Base-by-base conservation (phyloP, 306 rosid genomes). In the Dalbergia cultrata region DNA sequence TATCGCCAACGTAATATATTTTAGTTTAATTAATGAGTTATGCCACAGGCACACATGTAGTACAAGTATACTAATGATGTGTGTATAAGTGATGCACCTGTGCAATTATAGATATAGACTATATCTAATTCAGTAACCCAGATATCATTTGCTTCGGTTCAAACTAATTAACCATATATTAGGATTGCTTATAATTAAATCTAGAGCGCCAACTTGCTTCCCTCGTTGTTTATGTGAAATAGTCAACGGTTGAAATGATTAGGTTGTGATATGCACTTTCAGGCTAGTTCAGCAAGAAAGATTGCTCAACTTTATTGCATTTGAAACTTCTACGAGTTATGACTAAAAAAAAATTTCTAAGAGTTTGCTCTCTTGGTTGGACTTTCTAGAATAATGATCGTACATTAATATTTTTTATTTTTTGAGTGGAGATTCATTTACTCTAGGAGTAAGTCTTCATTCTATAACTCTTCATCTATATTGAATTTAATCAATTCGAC, bases 241-340 rank as follows among this genome's bases (percentile, higher is more conserved):
- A 68, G 76, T 69, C 66, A 26, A 49, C 41, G 64, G 8, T 47
- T 45, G 41, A 37, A 70, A 67, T 12, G 69, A 67, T 26, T 33
- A 26, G n/a, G 65, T 44, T 57, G 82, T 61, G 56, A 35, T 8
- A 57, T 44, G 50, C 69, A 41, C 31, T 65, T 65, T 65, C 21
- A 76, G 37, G 50, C 72, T 44, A 57, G 18, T 56, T 37, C 8
- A 67, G 45, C 75, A 34, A 67, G 76, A 78, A 68, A 43, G 57
- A 9, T 54, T 12, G 33, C 0, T 8, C 65, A 66, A 13, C 26
- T 54, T 41, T 21, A 26, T 37, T 66, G 57, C 21, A n/a, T 12
- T 77, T 37, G 65, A 76, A 52, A 52, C 13, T 26, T 26, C 31
- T 26, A 1, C 2, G 26, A 22, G 31, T 26, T 26, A 26, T 26